These are phyloP conservation scores for Salix udensis DNA, from an alignment of 345 rosid species.

Conservation along the genomic window DNA sequence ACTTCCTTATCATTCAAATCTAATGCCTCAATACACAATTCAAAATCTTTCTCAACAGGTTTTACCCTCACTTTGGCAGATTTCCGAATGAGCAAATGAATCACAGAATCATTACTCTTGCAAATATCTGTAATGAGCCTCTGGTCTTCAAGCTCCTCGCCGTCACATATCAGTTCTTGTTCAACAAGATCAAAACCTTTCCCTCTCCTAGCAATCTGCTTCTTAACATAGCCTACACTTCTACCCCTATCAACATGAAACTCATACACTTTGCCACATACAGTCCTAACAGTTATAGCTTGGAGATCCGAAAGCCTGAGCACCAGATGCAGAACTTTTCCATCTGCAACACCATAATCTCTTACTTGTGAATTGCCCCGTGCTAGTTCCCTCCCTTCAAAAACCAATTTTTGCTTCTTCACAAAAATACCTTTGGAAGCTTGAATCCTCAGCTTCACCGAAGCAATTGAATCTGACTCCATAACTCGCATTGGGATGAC, in stretches of 20 bases:
- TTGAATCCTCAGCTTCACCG: conserved; percentile 77
- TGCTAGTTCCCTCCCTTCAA: conserved; percentile 57
- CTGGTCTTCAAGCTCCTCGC: conserved; percentile 82
- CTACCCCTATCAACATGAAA: conserved; percentile 57
- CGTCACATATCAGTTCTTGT: conserved; percentile 62
- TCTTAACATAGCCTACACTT: conserved; percentile 75
- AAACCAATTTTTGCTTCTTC: conserved; percentile 66
- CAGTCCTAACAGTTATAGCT: conserved; percentile 56
- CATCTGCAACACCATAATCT: conserved; percentile 62
- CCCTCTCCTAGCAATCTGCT: conserved; percentile 55
- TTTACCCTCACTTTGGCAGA: conserved; percentile 55
- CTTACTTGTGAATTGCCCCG: conserved; percentile 39
- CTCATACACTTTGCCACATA: conserved; percentile 58
- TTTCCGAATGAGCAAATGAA: conserved; percentile 55
- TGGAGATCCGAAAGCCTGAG: conserved; percentile 61
- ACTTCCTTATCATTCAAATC: conserved; percentile 23
- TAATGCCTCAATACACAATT: conserved; percentile 44
- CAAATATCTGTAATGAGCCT: conserved; percentile 59
- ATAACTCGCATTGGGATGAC: conserved; percentile 52
- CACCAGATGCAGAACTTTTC: conserved; percentile 63
- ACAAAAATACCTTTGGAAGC: conserved; percentile 53
- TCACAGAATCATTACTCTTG: conserved; percentile 45
- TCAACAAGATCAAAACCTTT: conserved; percentile 41
- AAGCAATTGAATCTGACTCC: conserved; percentile 73
- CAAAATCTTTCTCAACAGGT: conserved; percentile 51